These are phyloP conservation scores for Wickerhamomyces ciferrii DNA, from an alignment of 805 yeast genomes.

Conservation along the genomic window DNA sequence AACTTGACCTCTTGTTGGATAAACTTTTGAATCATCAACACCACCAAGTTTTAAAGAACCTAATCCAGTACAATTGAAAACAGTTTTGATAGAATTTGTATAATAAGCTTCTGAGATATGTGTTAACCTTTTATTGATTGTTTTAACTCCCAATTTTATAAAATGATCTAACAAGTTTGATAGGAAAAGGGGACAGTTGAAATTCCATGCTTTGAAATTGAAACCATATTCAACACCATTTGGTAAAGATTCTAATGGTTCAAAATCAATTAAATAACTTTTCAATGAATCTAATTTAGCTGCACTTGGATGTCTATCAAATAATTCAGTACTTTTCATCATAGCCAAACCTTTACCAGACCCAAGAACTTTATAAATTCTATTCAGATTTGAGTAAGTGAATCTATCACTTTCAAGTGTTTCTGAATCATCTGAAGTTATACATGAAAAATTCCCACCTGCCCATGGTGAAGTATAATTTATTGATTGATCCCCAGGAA, in stretches of 20 bases:
- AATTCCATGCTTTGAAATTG: conserved; percentile 53
- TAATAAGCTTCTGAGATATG: conserved; percentile 54
- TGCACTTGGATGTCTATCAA: conserved; percentile 44
- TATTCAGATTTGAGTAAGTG: conserved; percentile 45
- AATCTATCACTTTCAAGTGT: conserved; percentile 47
- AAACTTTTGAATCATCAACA: conserved; percentile 53
- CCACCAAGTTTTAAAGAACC: conserved; percentile 65
- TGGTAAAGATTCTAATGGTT: conserved; percentile 38
- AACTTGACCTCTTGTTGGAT: conserved; percentile 80
- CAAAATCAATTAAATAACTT: conserved; percentile 44
- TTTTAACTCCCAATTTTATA: conserved; percentile 42
- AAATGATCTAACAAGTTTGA: conserved; percentile 40
- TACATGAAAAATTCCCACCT: conserved; percentile 56
- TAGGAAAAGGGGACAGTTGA: conserved; percentile 65
- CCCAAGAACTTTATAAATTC: conserved; percentile 42
- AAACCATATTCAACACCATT: conserved; percentile 53
- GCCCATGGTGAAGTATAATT: conserved; percentile 83
- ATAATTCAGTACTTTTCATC: conserved; percentile 52
- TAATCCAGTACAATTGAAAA: conserved; percentile 76
- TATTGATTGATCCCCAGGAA: conserved; percentile 75
- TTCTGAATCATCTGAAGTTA: conserved; percentile 52
- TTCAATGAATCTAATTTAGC: conserved; percentile 42
- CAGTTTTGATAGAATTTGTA: conserved; percentile 31
- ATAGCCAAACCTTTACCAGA: conserved; percentile 47
- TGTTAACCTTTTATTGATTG: conserved; percentile 38